Base-by-base conservation (phyloP, 2,329 filamentous ascomycete genomes). In the Fusarium pseudocircinatum region DNA sequence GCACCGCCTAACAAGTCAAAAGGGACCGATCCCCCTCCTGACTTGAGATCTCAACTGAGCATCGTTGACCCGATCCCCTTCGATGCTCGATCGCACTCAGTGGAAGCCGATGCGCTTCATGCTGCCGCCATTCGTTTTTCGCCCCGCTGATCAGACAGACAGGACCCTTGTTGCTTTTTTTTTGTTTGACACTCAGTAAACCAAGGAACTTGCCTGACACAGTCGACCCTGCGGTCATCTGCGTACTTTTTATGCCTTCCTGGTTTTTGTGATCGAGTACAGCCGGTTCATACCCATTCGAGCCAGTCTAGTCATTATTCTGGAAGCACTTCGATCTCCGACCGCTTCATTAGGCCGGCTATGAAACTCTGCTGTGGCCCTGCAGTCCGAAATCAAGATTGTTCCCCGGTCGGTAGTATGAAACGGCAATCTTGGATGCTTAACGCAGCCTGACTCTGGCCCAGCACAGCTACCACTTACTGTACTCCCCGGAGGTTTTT, bases 1-100 rank as follows among this genome's bases (percentile, higher is more conserved):
- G 53, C 39, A 59, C 30, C 46, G 50, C 42, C 60, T 24, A 52
- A 63, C 24, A 69, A 50, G 39, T 58, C 67, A 74, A 74, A 73
- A 72, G 67, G 26, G 59, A 43, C 71, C 67, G 71, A 78, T 78
- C 72, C 70, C 75, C 69, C 71, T 72, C 70, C 69, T 49, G 76
- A 73, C 36, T 68, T 74, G 50, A 78, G 76, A 78, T 78, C 76
- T 63, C 34, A 40, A 77, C 64, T 63, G 53, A 58, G 56, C 37
- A 49, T 78, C 74, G 60, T 75, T 78, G 69, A 78, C 67, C 66
- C 66, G 56, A 68, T 72, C 42, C 54, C 36, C 36, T 63, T 66
- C 46, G 53, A 57, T 72, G 43, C 64, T 71, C 67, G 67, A 72
- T 72, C 60, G 43, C 74, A 30, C 63, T 64, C 47, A 73, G 59